These are phyloP conservation scores for Amborella trichopoda DNA, from an alignment of 164 flowering plant species.

Conservation along the genomic window DNA sequence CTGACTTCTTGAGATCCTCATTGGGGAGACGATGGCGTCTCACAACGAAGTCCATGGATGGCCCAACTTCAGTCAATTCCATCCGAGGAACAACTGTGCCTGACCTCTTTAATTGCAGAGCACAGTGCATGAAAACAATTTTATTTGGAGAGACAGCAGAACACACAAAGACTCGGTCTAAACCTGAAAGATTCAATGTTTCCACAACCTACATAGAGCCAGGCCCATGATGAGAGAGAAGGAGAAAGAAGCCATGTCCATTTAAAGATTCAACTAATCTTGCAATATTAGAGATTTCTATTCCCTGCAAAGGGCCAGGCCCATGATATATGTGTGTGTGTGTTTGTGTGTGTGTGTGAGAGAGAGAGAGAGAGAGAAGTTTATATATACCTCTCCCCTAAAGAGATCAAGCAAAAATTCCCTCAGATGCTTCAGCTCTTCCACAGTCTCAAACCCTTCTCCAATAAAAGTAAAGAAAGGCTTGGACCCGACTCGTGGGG, in stretches of 20 bases:
- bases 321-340: too few relatives aligned
- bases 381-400: constrained; percentile 60
- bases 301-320: too few relatives aligned
- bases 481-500: constrained; percentile 70
- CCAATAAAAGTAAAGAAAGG: constrained; percentile 82
- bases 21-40: constrained; percentile 88
- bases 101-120: constrained; percentile 70
- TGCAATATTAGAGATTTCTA: too few relatives aligned
- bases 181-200: constrained; percentile 74
- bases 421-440: constrained; percentile 81
- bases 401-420: constrained; percentile 81
- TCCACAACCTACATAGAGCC: constrained; percentile 53
- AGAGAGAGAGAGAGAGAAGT: not conserved
- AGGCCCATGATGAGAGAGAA: too few relatives aligned
- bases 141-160: constrained; percentile 59
- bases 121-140: constrained; percentile 77
- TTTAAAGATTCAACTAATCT: too few relatives aligned
- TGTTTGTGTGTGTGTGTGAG: not conserved
- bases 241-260: too few relatives aligned
- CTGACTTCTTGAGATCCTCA: constrained; percentile 57
- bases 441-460: constrained; percentile 76
- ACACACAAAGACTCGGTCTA: constrained; percentile 73
- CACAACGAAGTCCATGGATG: constrained; percentile 85
- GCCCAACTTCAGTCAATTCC: constrained; percentile 91
- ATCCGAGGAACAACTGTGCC: constrained; percentile 76